phyloP scores from a whole-genome alignment of 148 eudicot species.

The Persicaria maculosa region DNA sequence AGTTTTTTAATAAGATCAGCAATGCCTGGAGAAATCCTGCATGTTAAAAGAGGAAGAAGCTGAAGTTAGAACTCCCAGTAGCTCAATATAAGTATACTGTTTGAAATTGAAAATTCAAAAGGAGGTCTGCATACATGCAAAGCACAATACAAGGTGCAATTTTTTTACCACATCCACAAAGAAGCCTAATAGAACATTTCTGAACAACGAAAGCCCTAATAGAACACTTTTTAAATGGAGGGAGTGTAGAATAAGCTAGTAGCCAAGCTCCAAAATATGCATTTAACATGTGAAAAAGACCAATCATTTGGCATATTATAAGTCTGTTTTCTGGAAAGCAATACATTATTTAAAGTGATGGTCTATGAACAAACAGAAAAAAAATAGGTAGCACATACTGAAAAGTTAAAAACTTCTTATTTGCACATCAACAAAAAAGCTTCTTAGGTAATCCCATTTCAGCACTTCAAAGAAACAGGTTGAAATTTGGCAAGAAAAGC shows the following conservation, averaged over 20 bases:
- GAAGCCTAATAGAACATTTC: too few species aligned
- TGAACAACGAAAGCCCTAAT: too few species aligned
- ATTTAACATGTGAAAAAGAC: neutral
- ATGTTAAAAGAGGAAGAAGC: conserved; percentile 5
- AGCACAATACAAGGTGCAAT: neutral
- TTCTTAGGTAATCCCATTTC: neutral
- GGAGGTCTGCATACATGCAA: neutral
- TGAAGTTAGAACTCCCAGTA: neutral
- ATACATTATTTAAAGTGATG: neutral
- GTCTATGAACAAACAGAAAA: neutral
- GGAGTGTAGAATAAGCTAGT: neutral
- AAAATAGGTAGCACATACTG: neutral
- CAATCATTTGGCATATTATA: neutral
- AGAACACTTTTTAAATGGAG: too few species aligned
- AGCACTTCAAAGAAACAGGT: neutral
- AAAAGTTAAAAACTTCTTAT: neutral
- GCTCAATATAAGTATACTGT: neutral
- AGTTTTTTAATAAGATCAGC: conserved; percentile 71
- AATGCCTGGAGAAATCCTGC: conserved; percentile 92
- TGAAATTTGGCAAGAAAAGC: neutral
- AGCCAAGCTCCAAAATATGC: neutral
- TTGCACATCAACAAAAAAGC: neutral
- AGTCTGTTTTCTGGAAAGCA: neutral
- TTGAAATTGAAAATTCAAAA: neutral
- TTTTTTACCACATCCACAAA: too few species aligned